Percentiles rank a stretch among this genome's conserved stretches.
Evolutionary conservation across 169 alveolate genomes (phyloP).

Genomic region (Eimeria falciformis): DNA sequence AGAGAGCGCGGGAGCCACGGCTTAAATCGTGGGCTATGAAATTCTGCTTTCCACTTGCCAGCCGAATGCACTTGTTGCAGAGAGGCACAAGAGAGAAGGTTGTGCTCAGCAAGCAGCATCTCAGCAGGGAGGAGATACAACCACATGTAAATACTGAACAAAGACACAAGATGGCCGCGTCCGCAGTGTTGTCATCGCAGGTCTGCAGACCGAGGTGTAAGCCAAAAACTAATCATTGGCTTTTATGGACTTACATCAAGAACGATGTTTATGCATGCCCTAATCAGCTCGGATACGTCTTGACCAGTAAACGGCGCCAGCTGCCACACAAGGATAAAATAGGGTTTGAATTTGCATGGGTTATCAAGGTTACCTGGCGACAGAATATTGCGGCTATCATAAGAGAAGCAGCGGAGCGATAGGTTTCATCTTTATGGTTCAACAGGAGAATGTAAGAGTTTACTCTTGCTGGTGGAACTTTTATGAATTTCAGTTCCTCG

Average conservation of each 20-base stretch:
- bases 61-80: constrained; percentile 9
- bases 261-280: not conserved
- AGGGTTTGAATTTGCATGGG: not conserved
- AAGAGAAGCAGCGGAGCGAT: not conserved
- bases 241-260: not conserved
- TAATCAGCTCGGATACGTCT: not conserved
- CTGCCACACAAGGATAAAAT: not conserved
- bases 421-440: not conserved
- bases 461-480: not conserved
- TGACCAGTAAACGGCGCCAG: not conserved
- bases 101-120: not conserved
- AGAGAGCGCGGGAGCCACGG: constrained; percentile 38
- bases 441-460: not conserved
- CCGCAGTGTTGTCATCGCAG: not conserved
- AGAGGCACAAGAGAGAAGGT: constrained; percentile 28
- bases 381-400: not conserved
- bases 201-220: not conserved
- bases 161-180: constrained; percentile 1
- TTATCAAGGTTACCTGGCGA: not conserved
- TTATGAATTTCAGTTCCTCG: not conserved
- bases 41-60: not conserved
- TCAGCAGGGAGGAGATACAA: not conserved
- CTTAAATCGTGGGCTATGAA: no score
- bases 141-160: constrained; percentile 13
- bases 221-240: not conserved